These are phyloP conservation scores for Cystofilobasidium capitatum DNA, from an alignment of 768 basidiomycete genomes.

Conservation along the genomic window DNA sequence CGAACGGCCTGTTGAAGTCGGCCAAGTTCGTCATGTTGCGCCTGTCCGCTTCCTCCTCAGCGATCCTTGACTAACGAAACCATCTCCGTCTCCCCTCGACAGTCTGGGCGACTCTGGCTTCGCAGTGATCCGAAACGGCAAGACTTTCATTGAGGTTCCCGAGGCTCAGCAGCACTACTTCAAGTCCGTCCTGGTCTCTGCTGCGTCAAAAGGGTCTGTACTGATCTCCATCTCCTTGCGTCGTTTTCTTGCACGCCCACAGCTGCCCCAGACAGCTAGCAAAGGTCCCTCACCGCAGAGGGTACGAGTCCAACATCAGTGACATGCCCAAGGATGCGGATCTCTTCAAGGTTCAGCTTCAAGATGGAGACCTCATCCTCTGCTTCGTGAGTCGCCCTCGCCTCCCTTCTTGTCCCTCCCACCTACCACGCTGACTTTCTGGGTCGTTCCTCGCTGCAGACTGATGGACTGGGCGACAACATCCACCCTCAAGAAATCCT, in stretches of 20 bases:
- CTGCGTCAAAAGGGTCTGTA: constrained; percentile 7
- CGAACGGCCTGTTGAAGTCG: constrained; percentile 39
- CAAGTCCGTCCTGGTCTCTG: constrained; percentile 10
- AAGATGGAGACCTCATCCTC: constrained; percentile 31
- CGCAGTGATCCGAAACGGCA: constrained; percentile 33
- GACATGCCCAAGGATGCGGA: constrained; percentile 35
- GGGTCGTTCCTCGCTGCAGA: constrained; percentile 26
- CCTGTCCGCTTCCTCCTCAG: not conserved
- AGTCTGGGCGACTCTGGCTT: constrained; percentile 40
- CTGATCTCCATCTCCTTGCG: constrained; percentile 27
- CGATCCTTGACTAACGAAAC: not conserved
- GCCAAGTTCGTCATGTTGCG: constrained; percentile 35
- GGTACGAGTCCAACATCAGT: constrained; percentile 26
- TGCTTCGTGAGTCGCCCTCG: constrained; percentile 33
- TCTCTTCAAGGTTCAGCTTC: constrained; percentile 30
- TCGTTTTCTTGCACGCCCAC: constrained; percentile 26
- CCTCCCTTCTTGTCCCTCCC: not conserved
- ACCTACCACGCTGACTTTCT: not conserved
- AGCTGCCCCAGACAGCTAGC: constrained; percentile 32
- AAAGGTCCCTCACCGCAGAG: constrained; percentile 27
- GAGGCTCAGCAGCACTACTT: constrained; percentile 25
- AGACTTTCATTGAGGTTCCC: constrained; percentile 14
- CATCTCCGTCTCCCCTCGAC: not conserved
- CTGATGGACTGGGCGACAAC: constrained; percentile 40
- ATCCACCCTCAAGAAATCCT: constrained; percentile 32